Conservation (phyloP, 2,329 filamentous ascomycete genomes). For the Nectriaceae sp. region DNA sequence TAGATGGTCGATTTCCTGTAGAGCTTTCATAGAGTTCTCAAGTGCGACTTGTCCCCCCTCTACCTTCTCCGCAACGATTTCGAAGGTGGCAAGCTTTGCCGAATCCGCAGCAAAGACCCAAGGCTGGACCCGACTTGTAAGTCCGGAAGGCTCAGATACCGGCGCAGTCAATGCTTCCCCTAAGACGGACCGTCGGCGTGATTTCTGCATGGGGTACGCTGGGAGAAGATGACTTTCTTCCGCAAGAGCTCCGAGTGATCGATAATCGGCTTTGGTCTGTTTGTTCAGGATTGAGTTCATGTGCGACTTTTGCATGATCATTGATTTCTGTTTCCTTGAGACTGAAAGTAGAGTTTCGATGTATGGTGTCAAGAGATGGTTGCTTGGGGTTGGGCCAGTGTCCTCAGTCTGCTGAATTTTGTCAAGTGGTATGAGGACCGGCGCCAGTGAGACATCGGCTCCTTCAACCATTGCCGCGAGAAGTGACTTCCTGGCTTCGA, state of each 20-base stretch:
- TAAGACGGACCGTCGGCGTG: conserved; percentile 41
- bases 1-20: conserved; percentile 53
- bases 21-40: conserved; percentile 50
- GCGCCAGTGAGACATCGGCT: conserved; percentile 29
- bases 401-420: conserved; percentile 13
- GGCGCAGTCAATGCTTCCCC: conserved; percentile 43
- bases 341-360: conserved; percentile 54
- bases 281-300: conserved; percentile 51
- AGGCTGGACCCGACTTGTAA: conserved; percentile 49
- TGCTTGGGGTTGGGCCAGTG: conserved; percentile 23
- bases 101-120: conserved; percentile 64
- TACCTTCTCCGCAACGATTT: conserved; percentile 60
- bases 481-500: conserved; percentile 50
- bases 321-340: conserved; percentile 57
- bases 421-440: conserved; percentile 16
- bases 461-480: conserved; percentile 41
- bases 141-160: conserved; percentile 39
- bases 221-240: conserved; percentile 65
- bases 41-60: conserved; percentile 60
- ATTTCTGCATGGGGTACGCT: conserved; percentile 46
- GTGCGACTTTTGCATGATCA: conserved; percentile 61
- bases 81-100: conserved; percentile 59
- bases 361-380: conserved; percentile 57
- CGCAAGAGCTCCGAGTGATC: conserved; percentile 54
- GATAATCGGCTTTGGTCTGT: conserved; percentile 52